A percentile compares a stretch with the other conserved stretches of the same genome.
These are phyloP conservation scores for Eucalyptus melliodora DNA, from an alignment of 345 rosid species.

Conservation along the genomic window DNA sequence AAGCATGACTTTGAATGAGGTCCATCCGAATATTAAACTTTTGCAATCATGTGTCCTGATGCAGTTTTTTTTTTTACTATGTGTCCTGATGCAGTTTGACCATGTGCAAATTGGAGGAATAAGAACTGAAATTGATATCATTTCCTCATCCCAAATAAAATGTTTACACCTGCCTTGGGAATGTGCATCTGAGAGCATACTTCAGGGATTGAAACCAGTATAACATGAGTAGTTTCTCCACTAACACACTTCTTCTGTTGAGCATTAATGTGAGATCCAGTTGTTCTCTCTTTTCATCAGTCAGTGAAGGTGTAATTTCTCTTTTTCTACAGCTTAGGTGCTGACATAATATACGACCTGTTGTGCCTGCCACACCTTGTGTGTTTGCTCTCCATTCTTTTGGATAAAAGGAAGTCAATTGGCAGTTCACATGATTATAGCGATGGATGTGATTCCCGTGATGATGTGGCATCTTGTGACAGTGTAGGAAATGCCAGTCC, in stretches of 20 bases:
- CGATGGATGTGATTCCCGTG: no score
- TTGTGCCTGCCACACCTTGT: slow-evolving; percentile 63
- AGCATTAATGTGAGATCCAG: neutral
- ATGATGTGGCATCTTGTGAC: no score
- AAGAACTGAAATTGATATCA: neutral
- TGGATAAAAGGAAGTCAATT: no score
- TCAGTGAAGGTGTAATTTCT: neutral
- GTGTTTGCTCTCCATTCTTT: slow-evolving; percentile 34
- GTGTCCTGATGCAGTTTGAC: neutral
- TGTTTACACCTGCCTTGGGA: neutral
- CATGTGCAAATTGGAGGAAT: neutral
- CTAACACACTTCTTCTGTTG: neutral
- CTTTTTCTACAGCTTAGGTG: slow-evolving; percentile 44
- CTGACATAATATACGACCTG: slow-evolving; percentile 72
- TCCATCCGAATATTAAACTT: neutral
- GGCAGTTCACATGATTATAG: no score
- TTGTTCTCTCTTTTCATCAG: neutral
- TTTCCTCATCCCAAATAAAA: neutral
- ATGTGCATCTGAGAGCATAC: neutral
- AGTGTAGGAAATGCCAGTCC: no score
- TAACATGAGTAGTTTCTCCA: neutral
- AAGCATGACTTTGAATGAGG: neutral
- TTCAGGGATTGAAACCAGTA: neutral
- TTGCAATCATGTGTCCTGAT: neutral
- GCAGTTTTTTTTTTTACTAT: no score